These are phyloP conservation scores for Beauveria sp. DNA, from an alignment of 2,329 filamentous ascomycete species.

Conservation along the genomic window DNA sequence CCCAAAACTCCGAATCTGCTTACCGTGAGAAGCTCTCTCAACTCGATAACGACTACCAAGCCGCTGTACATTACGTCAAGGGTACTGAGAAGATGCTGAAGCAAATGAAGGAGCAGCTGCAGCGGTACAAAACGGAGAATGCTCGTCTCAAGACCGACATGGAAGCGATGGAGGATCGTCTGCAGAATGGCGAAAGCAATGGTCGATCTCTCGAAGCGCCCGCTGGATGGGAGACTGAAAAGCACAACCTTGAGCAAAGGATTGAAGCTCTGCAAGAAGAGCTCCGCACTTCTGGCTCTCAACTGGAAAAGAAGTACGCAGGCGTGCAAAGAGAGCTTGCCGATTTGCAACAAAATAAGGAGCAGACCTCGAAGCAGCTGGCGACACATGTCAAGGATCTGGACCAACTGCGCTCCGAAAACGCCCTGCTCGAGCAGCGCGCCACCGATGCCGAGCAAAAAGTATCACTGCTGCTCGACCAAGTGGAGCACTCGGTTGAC, in stretches of 20 bases:
- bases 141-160: constrained; percentile 74
- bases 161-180: constrained; percentile 53
- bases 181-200: constrained; percentile 19
- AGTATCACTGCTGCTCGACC: constrained; percentile 85
- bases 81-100: constrained; percentile 99
- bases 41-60: constrained; percentile 95
- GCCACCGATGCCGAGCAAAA: constrained; percentile 88
- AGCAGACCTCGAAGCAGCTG: constrained; percentile 52
- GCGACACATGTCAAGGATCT: constrained; percentile 57
- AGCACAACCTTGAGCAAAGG: constrained; percentile 56
- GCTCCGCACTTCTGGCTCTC: constrained; percentile 55
- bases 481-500: constrained; percentile 88
- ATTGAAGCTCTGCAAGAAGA: constrained; percentile 63
- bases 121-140: constrained; percentile 84
- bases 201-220: constrained; percentile 28
- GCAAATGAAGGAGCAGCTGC: constrained; percentile 96
- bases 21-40: constrained; percentile 92
- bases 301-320: constrained; percentile 65
- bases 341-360: constrained; percentile 59
- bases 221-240: constrained; percentile 68
- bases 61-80: constrained; percentile 95
- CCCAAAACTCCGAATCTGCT: constrained; percentile 77
- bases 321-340: constrained; percentile 63
- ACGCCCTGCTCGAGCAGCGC: constrained; percentile 70
- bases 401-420: constrained; percentile 76